phyloP scores from a whole-genome alignment of 345 rosid species.

The Zanthoxylum bungeanum region DNA sequence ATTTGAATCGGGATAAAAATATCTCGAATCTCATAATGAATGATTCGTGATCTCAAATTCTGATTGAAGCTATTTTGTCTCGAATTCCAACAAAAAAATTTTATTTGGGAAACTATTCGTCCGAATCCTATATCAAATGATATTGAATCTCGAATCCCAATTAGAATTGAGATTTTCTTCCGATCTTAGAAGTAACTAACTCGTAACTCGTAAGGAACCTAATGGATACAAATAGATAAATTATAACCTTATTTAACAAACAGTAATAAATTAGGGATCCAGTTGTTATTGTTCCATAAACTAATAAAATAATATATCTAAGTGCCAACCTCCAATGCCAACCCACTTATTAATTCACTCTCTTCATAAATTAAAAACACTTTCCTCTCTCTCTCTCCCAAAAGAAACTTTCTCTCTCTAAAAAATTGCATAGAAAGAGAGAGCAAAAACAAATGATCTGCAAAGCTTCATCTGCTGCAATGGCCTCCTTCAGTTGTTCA shows the following conservation, averaged over 20 bases:
- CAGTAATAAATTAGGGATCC: neutral
- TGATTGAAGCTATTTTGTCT: no score
- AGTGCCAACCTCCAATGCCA: neutral
- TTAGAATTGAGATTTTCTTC: no score
- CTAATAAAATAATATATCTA: neutral
- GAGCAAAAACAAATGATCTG: constrained; percentile 51
- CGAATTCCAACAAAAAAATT: no score
- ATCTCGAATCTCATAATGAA: no score
- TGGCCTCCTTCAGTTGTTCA: constrained; percentile 73
- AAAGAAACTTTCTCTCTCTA: constrained; percentile 9
- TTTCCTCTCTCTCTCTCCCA: constrained; percentile 1
- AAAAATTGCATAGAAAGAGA: neutral
- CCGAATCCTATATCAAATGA: no score
- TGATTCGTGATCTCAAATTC: no score
- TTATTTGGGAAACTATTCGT: no score
- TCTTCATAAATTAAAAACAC: neutral
- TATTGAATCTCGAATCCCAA: no score
- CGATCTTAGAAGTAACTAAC: no score
- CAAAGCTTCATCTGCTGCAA: constrained; percentile 68
- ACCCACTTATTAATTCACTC: neutral
- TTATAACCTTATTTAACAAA: no score
- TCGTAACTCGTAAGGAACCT: no score
- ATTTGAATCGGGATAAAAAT: no score
- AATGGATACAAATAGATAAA: neutral
- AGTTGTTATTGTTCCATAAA: neutral